A percentile compares a stretch with the other conserved stretches of the same genome.
Evolutionary conservation across 2,329 filamentous ascomycete genomes (phyloP).

Genomic region (Dendryphion nanum): DNA sequence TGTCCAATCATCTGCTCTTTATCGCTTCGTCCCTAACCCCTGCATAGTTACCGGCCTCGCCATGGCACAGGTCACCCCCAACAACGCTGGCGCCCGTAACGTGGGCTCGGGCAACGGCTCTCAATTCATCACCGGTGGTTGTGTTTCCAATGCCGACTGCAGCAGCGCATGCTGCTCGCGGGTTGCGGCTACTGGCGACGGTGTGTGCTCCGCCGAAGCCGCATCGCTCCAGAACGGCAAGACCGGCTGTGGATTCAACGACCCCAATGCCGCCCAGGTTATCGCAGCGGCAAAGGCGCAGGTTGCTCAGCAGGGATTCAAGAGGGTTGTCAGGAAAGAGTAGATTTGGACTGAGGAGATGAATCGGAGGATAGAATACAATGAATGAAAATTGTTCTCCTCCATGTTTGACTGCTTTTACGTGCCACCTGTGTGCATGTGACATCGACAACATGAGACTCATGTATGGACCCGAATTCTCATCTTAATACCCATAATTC

Average conservation of each 20-base stretch:
- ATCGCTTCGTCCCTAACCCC: neutral
- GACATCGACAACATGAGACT: no score
- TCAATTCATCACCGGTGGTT: slow-evolving; percentile 33
- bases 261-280: slow-evolving; percentile 25
- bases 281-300: slow-evolving; percentile 31
- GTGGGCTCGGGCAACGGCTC: slow-evolving; percentile 25
- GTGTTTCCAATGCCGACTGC: slow-evolving; percentile 28
- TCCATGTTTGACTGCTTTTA: no score
- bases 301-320: slow-evolving; percentile 29
- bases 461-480: no score
- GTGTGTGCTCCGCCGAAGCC: slow-evolving; percentile 28
- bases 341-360: neutral
- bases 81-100: slow-evolving; percentile 25
- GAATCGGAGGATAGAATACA: neutral
- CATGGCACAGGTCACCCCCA: slow-evolving; percentile 21
- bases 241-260: slow-evolving; percentile 28
- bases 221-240: slow-evolving; percentile 29
- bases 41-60: slow-evolving; percentile 10
- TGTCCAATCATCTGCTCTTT: slow-evolving; percentile 1
- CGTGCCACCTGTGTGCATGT: no score
- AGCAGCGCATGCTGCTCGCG: slow-evolving; percentile 26
- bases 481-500: no score
- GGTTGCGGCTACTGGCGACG: slow-evolving; percentile 19
- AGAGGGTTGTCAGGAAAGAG: slow-evolving; percentile 16
- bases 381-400: no score